Percentiles rank a stretch among this genome's conserved stretches.
These are phyloP conservation scores for Aspergillus leporis DNA, from an alignment of 495 filamentous ascomycete species.

Conservation along the genomic window DNA sequence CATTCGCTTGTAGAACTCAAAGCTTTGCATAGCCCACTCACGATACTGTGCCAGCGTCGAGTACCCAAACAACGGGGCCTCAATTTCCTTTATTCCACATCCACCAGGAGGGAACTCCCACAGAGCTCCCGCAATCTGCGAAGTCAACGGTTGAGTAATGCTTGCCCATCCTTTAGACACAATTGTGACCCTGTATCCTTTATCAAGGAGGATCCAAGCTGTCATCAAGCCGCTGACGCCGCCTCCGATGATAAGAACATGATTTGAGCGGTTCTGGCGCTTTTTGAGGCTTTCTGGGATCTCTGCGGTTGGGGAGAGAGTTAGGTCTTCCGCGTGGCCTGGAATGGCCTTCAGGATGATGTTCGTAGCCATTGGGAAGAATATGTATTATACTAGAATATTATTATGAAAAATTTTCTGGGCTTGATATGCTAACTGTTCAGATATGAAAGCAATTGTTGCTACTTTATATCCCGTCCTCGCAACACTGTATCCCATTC, in stretches of 20 bases:
- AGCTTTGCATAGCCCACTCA: constrained; percentile 3
- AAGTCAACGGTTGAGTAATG: constrained; percentile 37
- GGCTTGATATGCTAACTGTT: too few relatives aligned
- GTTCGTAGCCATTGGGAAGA: neutral
- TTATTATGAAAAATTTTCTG: too few relatives aligned
- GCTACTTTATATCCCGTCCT: too few relatives aligned
- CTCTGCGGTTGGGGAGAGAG: neutral
- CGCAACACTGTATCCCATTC: too few relatives aligned
- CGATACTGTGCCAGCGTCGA: neutral
- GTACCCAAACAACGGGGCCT: neutral
- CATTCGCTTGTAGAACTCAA: neutral
- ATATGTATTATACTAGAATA: too few relatives aligned
- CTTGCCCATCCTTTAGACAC: constrained; percentile 42
- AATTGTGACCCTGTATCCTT: constrained; percentile 47
- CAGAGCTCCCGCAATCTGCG: constrained; percentile 50
- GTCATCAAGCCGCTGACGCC: constrained; percentile 44
- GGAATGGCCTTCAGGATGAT: neutral
- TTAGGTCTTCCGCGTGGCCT: neutral
- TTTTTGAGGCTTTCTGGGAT: neutral
- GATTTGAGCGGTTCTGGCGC: neutral
- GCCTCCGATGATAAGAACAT: constrained; percentile 39
- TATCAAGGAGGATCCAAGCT: constrained; percentile 48
- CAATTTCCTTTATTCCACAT: constrained; percentile 30
- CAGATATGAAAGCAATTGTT: too few relatives aligned
- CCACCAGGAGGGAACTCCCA: constrained; percentile 52